Percentiles rank a stretch among this genome's conserved stretches.
Conservation (phyloP, 2,329 filamentous ascomycete species). For the Pochonia chlamydosporia region DNA sequence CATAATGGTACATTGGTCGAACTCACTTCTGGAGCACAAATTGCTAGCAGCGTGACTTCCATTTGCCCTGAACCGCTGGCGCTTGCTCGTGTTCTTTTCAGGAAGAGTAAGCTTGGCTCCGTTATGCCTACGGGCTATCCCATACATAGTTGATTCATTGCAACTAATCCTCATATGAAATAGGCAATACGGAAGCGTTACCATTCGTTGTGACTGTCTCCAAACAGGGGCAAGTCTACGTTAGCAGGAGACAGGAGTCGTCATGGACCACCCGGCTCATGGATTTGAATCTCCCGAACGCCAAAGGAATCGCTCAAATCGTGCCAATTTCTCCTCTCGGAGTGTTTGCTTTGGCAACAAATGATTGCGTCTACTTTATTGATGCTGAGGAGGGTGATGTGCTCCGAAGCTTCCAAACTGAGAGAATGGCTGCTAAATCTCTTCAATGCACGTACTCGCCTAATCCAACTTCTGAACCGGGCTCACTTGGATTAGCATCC, state of each 20-base stretch:
- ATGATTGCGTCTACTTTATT: constrained; percentile 53
- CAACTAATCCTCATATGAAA: too few relatives aligned
- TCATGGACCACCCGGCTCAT: constrained; percentile 47
- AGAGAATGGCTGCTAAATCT: constrained; percentile 51
- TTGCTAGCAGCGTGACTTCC: constrained; percentile 29
- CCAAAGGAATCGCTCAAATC: constrained; percentile 46
- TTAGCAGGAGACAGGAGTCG: constrained; percentile 18
- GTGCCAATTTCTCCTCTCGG: constrained; percentile 53
- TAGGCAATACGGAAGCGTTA: background rate
- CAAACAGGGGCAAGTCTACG: constrained; percentile 4
- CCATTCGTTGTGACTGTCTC: constrained; percentile 3
- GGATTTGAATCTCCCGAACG: constrained; percentile 34
- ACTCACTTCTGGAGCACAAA: constrained; percentile 37
- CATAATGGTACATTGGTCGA: constrained; percentile 59
- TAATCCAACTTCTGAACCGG: constrained; percentile 38
- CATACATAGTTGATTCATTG: too few relatives aligned
- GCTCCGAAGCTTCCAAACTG: constrained; percentile 57
- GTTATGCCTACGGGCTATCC: too few relatives aligned
- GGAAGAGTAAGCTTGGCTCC: constrained; percentile 33
- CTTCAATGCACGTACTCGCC: constrained; percentile 53
- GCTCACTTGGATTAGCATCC: constrained; percentile 50
- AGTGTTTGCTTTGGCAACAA: constrained; percentile 54
- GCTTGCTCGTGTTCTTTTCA: constrained; percentile 40
- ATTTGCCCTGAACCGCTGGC: constrained; percentile 49
- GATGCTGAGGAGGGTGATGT: constrained; percentile 37